Evolutionary conservation across 768 basidiomycete species (phyloP).

Genomic region (Dictyophora rubrovolvata): DNA sequence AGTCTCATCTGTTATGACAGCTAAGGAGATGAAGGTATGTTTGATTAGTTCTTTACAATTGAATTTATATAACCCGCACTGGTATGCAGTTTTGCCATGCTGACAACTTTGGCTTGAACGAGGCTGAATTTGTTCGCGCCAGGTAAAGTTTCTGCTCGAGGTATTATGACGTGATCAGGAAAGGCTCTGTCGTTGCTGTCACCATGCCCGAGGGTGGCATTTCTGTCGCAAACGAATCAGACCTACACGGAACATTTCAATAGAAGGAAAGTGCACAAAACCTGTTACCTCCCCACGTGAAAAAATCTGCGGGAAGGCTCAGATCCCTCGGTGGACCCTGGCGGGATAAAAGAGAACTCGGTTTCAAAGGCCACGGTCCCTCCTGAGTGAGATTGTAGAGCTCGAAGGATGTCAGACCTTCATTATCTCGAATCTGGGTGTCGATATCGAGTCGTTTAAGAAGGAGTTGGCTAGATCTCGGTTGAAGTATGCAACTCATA

Average conservation of each 20-base stretch:
- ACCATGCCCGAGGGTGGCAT: conserved; percentile 79
- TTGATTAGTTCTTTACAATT: no score
- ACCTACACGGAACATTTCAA: conserved; percentile 7
- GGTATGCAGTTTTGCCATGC: conserved; percentile 89
- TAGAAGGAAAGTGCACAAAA: conserved; percentile 18
- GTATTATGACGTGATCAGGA: conserved; percentile 67
- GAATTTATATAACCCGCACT: conserved; percentile 27
- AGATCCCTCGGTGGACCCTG: conserved; percentile 17
- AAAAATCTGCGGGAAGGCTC: conserved; percentile 44
- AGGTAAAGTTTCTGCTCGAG: conserved; percentile 18
- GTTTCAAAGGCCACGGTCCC: conserved; percentile 48
- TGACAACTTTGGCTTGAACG: conserved; percentile 51
- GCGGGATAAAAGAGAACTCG: not conserved
- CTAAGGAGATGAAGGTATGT: conserved; percentile 15
- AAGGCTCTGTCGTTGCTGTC: conserved; percentile 67
- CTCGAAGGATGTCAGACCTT: conserved; percentile 88
- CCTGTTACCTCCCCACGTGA: conserved; percentile 84
- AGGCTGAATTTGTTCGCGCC: conserved; percentile 44
- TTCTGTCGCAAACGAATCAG: conserved; percentile 33
- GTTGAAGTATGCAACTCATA: conserved; percentile 16
- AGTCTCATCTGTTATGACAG: conserved; percentile 61
- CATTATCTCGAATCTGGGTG: conserved; percentile 61
- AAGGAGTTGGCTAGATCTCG: conserved; percentile 48
- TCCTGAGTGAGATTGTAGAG: conserved; percentile 84
- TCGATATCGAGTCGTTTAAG: conserved; percentile 70